Evolutionary conservation across 106 monocot species (phyloP).

Genomic region (Apostasia shenzhenica): DNA sequence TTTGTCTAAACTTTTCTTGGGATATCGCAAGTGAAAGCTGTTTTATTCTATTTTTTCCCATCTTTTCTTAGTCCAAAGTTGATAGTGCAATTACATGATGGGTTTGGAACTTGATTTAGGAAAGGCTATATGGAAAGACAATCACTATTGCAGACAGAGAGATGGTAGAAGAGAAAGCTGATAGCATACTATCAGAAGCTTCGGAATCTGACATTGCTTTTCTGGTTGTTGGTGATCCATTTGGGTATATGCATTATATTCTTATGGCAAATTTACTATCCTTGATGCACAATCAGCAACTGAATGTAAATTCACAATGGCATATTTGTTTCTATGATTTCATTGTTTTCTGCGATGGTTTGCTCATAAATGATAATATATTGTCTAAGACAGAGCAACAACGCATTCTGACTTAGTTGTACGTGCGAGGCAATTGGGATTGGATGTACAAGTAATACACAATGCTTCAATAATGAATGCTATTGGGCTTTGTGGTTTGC

Average conservation of each 20-base stretch:
- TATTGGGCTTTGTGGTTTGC: constrained; percentile 82
- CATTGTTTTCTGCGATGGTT: not conserved
- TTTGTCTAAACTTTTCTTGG: too few species aligned
- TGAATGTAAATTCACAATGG: not conserved
- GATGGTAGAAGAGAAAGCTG: constrained; percentile 87
- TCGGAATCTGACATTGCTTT: constrained; percentile 61
- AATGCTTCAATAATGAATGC: constrained; percentile 94
- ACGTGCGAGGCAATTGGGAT: constrained; percentile 67
- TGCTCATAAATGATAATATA: not conserved
- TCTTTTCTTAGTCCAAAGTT: too few species aligned
- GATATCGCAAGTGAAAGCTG: too few species aligned
- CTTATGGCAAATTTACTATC: not conserved
- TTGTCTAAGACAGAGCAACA: constrained; percentile 52
- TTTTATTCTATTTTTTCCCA: too few species aligned
- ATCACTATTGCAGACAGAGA: constrained; percentile 74
- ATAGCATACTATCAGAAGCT: constrained; percentile 52
- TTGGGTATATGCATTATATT: constrained; percentile 37
- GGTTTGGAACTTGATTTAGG: constrained; percentile 21
- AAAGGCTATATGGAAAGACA: constrained; percentile 68
- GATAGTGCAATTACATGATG: not conserved
- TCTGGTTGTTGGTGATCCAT: constrained; percentile 93
- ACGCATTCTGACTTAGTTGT: constrained; percentile 94
- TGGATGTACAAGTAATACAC: constrained; percentile 77
- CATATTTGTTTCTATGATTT: not conserved
- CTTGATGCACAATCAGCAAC: not conserved